Base-by-base conservation (phyloP, 2,329 filamentous ascomycete genomes). In the Leptographium flavum region DNA sequence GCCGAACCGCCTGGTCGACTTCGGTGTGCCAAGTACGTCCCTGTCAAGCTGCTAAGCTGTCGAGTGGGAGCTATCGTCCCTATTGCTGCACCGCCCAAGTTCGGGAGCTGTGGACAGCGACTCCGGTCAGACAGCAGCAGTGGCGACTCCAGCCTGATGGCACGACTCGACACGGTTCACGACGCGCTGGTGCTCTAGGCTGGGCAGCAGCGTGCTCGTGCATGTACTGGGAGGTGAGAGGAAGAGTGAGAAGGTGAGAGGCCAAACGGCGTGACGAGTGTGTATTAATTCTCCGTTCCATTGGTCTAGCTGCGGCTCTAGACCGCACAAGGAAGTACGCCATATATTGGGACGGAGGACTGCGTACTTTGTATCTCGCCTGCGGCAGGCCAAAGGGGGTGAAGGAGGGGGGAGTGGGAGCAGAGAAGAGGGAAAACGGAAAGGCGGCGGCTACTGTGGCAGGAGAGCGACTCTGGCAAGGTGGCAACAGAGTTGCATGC, bases 401-500 rank as follows among this genome's bases (percentile, higher is more conserved):
- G 25, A 28, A 32, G 21, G 37, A 25, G 38, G 13, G 19, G 39
- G n/a, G 38, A 13, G n/a, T 23, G 9, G 22, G 40, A n/a, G 22
- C 13, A 33, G 28, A 31, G 27, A 17, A 35, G 15, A 42, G 27
- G 17, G 17, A 37, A 37, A 37, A 37, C 17, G 32, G 11, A 40
- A 40, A 40, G 39, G 28, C 19, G 25, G 42, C 39, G 39, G 39
- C 25, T 41, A 15, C 39, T 17, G 9, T 30, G 21, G 39, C 38
- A n/a, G 42, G 28, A 45, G 42, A 19, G 30, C 23, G 21, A 15
- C 13, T 21, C 30, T 32, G 37, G 21, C 21, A 15, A 33, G 31
- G 46, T 37, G 27, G 41, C 44, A 37, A 19, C 38, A 46, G 43
- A 44, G 44, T 48, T 41, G 46, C 38, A 46, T 50, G 30, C 15